Evolutionary conservation across 2,329 filamentous ascomycete genomes (phyloP), one percentile per base, ranked within the genome.

Genomic region (Arthrobotrys iridis): DNA sequence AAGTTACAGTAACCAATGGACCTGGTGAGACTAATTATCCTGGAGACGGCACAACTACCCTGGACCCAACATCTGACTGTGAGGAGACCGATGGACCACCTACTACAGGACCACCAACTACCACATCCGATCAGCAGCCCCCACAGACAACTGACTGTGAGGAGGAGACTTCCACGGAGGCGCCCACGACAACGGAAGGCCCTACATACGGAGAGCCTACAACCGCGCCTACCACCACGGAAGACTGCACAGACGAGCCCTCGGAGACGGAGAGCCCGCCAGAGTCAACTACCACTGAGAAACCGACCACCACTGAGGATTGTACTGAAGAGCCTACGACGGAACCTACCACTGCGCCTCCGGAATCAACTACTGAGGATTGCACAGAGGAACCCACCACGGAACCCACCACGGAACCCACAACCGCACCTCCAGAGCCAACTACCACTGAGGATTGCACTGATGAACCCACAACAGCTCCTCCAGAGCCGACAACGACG

Each of bases 51-150:
- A 66, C 70, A 60, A 74, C 70, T 74, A 63, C 60, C 35, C 50
- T 35, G 33, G 70, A 74, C 13, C 60, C 70, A 66, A 74, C 70
- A 66, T 74, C 70, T 74, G 70, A 74, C 70, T 74, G 70, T 63
- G 62, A 67, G 37, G 70, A 74, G 70, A 74, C 70, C 55, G 55
- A 60, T 57, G 70, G 62, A 62, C 52, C 62, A 60, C 66, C 58
- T 43, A 28, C 52, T 48, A 74, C 70, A 60, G 62, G 40, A 15
- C 26, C 66, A 22, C 30, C 41, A 18, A 13, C 65, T 15, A 70
- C 58, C 26, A 62, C 45, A 24, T 46, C 41, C 20, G 62, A 55
- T 22, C 60, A 52, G 20, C 52, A 15, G 22, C 41, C 59, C 41
- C 40, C 68, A 35, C 20, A 22, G 33, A 73, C 68, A 45, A 48